These are phyloP conservation scores for Hyaloscypha hepaticicola DNA, from an alignment of 495 filamentous ascomycete genomes.

Conservation along the genomic window DNA sequence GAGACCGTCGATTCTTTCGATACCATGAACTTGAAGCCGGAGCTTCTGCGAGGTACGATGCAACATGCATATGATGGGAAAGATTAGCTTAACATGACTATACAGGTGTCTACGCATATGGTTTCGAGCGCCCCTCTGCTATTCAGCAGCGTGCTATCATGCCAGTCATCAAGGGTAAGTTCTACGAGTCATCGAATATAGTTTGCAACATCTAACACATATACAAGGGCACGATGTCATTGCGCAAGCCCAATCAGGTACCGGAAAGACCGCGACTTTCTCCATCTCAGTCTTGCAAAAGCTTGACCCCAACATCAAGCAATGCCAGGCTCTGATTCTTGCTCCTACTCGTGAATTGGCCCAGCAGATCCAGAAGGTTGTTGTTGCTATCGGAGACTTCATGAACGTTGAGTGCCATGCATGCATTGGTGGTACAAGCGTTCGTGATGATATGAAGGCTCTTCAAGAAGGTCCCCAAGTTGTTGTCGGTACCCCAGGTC, in stretches of 20 bases:
- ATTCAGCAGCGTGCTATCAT: constrained; percentile 99
- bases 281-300: constrained; percentile 98
- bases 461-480: constrained; percentile 95
- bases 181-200: background rate
- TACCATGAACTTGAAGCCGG: constrained; percentile 91
- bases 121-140: constrained; percentile 98
- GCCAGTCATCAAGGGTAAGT: constrained; percentile 98
- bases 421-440: constrained; percentile 97
- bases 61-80: constrained; percentile 9
- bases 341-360: constrained; percentile 97
- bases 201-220: constrained; percentile 32
- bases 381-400: constrained; percentile 97
- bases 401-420: constrained; percentile 99
- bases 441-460: constrained; percentile 96
- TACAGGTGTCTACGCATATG: constrained; percentile 95
- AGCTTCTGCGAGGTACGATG: constrained; percentile 90
- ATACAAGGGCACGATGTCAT: constrained; percentile 90
- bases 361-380: constrained; percentile 98
- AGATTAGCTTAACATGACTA: constrained; percentile 18
- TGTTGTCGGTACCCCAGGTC: constrained; percentile 94
- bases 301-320: constrained; percentile 89
- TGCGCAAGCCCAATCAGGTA: constrained; percentile 98
- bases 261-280: constrained; percentile 99
- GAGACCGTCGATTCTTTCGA: constrained; percentile 99
- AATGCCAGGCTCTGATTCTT: constrained; percentile 93